Percentiles rank a stretch among this genome's conserved stretches.
These are phyloP conservation scores for Urochloa ruziziensis DNA, from an alignment of 176 grass and related monocot genomes.

Conservation along the genomic window DNA sequence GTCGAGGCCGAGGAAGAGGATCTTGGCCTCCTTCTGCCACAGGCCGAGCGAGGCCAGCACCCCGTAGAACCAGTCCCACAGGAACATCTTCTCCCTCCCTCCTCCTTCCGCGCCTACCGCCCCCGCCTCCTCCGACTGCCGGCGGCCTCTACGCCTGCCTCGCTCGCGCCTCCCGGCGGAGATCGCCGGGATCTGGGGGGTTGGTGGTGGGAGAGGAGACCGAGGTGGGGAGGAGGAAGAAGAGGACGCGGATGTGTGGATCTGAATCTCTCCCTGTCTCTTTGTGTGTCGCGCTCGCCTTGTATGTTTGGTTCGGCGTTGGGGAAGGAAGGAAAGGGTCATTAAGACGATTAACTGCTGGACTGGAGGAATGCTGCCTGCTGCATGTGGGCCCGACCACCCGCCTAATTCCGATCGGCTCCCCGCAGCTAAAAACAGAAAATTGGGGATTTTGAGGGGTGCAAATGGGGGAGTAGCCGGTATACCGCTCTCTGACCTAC, in stretches of 20 bases:
- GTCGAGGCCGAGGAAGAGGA: constrained; percentile 80
- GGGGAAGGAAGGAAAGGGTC: background rate
- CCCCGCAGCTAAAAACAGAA: background rate
- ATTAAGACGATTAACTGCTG: background rate
- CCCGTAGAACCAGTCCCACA: constrained; percentile 76
- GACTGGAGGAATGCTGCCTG: background rate
- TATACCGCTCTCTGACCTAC: background rate
- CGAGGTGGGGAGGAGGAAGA: background rate
- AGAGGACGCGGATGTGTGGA: constrained; percentile 3
- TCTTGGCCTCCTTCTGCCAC: constrained; percentile 84
- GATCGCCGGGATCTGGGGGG: constrained; percentile 28
- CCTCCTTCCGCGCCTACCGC: background rate
- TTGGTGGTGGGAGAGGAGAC: constrained; percentile 27
- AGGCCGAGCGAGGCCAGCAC: constrained; percentile 67
- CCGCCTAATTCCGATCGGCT: background rate
- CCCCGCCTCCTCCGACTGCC: background rate
- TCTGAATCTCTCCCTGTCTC: constrained; percentile 5
- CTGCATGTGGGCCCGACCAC: background rate
- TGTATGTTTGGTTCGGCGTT: constrained; percentile 25
- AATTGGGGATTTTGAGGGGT: background rate
- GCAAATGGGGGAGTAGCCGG: background rate
- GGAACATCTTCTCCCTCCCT: constrained; percentile 38
- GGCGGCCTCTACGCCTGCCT: background rate
- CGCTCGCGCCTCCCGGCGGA: constrained; percentile 1
- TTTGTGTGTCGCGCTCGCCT: background rate